Percentiles rank a stretch among this genome's conserved stretches.
Evolutionary conservation across 148 eudicot genomes (phyloP).

Genomic region (Camellia japonica): DNA sequence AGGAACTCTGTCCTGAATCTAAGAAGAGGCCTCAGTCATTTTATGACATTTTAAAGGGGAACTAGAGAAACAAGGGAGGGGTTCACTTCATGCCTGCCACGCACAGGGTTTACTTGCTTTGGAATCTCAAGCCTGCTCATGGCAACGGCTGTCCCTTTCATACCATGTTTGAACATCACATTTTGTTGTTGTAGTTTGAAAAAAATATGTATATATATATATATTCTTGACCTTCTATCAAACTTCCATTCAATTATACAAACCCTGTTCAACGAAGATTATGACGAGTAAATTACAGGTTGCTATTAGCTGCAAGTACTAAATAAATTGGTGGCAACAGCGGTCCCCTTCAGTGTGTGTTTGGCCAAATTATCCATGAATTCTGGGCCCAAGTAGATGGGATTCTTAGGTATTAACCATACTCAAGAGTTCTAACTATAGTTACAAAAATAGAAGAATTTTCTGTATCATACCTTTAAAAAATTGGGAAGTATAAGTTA

Average conservation of each 20-base stretch:
- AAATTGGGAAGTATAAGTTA: too few relatives aligned
- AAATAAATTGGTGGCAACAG: too few relatives aligned
- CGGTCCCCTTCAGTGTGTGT: too few relatives aligned
- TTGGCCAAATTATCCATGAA: too few relatives aligned
- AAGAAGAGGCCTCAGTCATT: constrained; percentile 65
- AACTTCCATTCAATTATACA: not conserved
- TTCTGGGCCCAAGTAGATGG: too few relatives aligned
- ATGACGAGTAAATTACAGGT: too few relatives aligned
- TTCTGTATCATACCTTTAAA: too few relatives aligned
- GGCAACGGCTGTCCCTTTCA: not conserved
- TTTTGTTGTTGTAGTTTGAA: constrained; percentile 3
- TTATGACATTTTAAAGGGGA: constrained; percentile 64
- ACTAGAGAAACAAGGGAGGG: constrained; percentile 16
- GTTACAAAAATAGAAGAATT: too few relatives aligned
- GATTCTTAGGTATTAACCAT: too few relatives aligned
- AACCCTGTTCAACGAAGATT: not conserved
- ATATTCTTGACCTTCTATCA: not conserved
- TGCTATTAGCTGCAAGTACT: too few relatives aligned
- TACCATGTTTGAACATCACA: not conserved
- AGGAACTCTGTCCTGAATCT: constrained; percentile 23
- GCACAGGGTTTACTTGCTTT: not conserved
- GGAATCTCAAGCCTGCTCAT: not conserved
- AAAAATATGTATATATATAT: too few relatives aligned
- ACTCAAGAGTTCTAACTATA: too few relatives aligned
- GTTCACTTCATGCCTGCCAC: not conserved